A percentile compares a stretch with the other conserved stretches of the same genome.
phyloP scores from a whole-genome alignment of 2,329 filamentous ascomycete species.

The Metarhizium sp. region DNA sequence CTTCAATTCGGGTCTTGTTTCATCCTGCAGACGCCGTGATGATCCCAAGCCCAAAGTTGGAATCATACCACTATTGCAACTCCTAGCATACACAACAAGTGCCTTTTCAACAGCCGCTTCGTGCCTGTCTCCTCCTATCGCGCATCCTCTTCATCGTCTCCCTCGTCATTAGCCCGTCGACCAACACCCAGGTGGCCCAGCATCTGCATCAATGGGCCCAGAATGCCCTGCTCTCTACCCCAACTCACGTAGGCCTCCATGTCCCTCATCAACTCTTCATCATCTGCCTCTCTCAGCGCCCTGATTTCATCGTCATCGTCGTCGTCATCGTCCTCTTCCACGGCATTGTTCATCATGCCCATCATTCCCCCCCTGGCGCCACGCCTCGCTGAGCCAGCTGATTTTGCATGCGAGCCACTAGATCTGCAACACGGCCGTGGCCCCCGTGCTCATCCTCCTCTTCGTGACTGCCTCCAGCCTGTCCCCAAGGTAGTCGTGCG shows the following conservation, averaged over 20 bases:
- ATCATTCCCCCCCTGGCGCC: slow-evolving; percentile 4
- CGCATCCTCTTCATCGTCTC: slow-evolving; percentile 7
- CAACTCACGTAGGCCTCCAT: slow-evolving; percentile 18
- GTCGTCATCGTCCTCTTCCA: slow-evolving; percentile 16
- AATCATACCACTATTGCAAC: too few relatives aligned
- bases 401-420: slow-evolving; percentile 20
- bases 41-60: too few relatives aligned
- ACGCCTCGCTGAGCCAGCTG: slow-evolving; percentile 11
- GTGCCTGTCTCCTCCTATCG: not conserved
- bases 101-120: too few relatives aligned
- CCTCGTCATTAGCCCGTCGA: slow-evolving; percentile 1
- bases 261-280: slow-evolving; percentile 23
- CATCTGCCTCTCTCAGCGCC: slow-evolving; percentile 16
- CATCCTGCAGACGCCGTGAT: too few relatives aligned
- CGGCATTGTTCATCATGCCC: slow-evolving; percentile 3
- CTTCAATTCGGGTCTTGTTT: too few relatives aligned
- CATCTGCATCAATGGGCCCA: slow-evolving; percentile 16
- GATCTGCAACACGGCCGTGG: not conserved
- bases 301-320: slow-evolving; percentile 18
- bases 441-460: not conserved
- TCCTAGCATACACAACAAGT: too few relatives aligned
- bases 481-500: slow-evolving; percentile 34
- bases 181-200: slow-evolving; percentile 9
- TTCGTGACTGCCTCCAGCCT: slow-evolving; percentile 12
- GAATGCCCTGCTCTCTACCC: slow-evolving; percentile 17